Percentiles rank a stretch among this genome's conserved stretches.
Evolutionary conservation across 1,139 yeast species (phyloP).

Genomic region (Diutina scorzettiae): DNA sequence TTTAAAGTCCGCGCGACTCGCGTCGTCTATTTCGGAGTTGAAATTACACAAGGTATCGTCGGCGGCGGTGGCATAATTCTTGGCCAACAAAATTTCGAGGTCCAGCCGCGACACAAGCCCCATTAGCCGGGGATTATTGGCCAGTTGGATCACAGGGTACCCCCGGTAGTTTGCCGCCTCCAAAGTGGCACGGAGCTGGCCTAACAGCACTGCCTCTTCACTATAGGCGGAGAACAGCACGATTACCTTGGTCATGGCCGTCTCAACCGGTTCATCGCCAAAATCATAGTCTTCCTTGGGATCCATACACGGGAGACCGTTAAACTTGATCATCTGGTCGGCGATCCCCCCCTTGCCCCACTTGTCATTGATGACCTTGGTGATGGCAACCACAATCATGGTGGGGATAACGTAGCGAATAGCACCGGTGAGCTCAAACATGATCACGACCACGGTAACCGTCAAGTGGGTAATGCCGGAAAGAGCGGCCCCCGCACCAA

Average conservation of each 20-base stretch:
- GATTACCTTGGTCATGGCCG: conserved; percentile 52
- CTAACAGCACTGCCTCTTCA: conserved; percentile 18
- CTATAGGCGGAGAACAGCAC: conserved; percentile 32
- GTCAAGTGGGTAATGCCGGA: conserved; percentile 91
- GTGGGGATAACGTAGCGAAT: conserved; percentile 82
- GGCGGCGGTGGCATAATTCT: conserved; percentile 4
- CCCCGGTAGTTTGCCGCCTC: conserved; percentile 33
- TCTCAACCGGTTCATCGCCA: conserved; percentile 34
- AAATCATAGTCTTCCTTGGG: conserved; percentile 55
- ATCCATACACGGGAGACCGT: conserved; percentile 81
- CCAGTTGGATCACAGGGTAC: conserved; percentile 40
- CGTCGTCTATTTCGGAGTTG: conserved; percentile 11
- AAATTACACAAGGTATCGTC: conserved; percentile 7
- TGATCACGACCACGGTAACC: conserved; percentile 83
- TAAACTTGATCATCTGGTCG: conserved; percentile 83
- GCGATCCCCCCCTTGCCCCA: conserved; percentile 86
- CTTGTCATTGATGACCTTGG: conserved; percentile 62
- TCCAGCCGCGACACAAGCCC: conserved; percentile 29
- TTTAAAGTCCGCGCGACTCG: conserved; percentile 21
- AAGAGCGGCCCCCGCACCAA: conserved; percentile 96
- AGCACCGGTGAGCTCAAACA: conserved; percentile 96
- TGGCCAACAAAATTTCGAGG: conserved; percentile 15
- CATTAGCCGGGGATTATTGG: conserved; percentile 19
- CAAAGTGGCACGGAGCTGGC: conserved; percentile 26
- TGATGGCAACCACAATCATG: conserved; percentile 91